Percentiles rank a stretch among this genome's conserved stretches.
Conservation (phyloP, 371 early-diverging fungal genomes). For the Mucor saturninus region DNA sequence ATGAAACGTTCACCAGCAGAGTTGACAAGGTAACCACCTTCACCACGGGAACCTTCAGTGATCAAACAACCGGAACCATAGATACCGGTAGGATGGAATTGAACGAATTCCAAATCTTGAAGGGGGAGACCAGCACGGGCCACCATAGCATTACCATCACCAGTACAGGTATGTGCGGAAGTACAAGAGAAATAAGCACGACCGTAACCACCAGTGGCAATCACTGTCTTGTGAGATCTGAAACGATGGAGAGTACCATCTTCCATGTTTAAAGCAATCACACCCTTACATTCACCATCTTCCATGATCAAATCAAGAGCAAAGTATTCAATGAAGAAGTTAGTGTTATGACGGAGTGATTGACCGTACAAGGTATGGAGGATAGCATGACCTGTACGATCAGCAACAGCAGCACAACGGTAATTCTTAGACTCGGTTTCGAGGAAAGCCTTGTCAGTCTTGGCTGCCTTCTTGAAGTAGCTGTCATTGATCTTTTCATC, state of each 20-base stretch:
- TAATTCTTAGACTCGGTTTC: constrained; percentile 77
- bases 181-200: constrained; percentile 98
- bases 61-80: constrained; percentile 98
- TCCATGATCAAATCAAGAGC: constrained; percentile 98
- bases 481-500: constrained; percentile 88
- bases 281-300: constrained; percentile 96
- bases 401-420: constrained; percentile 97
- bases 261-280: constrained; percentile 95
- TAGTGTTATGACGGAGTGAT: constrained; percentile 93
- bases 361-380: constrained; percentile 97
- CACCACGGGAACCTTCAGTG: constrained; percentile 97
- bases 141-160: constrained; percentile 98
- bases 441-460: constrained; percentile 89
- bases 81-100: constrained; percentile 98
- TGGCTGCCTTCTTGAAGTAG: constrained; percentile 83
- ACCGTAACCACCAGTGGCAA: constrained; percentile 99
- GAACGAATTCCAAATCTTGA: constrained; percentile 97
- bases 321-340: constrained; percentile 98
- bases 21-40: constrained; percentile 94
- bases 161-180: constrained; percentile 98
- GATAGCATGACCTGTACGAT: constrained; percentile 98
- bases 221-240: constrained; percentile 96
- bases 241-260: constrained; percentile 97
- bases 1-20: constrained; percentile 97
- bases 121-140: constrained; percentile 89